A percentile compares a stretch with the other conserved stretches of the same genome.
These are phyloP conservation scores for Hyaloscypha finlandica DNA, from an alignment of 495 filamentous ascomycete species.

Conservation along the genomic window DNA sequence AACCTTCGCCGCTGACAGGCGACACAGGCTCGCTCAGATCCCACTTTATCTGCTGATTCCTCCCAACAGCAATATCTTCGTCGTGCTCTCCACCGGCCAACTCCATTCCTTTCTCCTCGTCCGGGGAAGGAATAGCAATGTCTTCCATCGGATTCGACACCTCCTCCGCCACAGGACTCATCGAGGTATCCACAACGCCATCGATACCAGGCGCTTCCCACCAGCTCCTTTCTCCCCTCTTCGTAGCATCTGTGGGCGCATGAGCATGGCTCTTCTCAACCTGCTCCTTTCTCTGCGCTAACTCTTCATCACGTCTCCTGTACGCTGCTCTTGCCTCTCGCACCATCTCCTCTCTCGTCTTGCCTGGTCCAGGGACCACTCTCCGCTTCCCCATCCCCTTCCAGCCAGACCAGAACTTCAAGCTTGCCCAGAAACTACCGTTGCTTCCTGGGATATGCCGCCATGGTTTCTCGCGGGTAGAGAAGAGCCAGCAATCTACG, in stretches of 20 bases:
- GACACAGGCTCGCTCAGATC: constrained; percentile 1
- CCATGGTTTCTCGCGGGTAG: constrained; percentile 69
- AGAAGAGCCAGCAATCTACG: constrained; percentile 68
- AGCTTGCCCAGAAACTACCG: constrained; percentile 44
- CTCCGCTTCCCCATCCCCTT: constrained; percentile 28
- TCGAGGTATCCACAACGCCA: constrained; percentile 9
- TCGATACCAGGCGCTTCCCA: constrained; percentile 25
- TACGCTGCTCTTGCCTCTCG: constrained; percentile 47
- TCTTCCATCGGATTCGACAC: constrained; percentile 26
- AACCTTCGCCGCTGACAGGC: background rate
- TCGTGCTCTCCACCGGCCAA: background rate
- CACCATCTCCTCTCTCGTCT: constrained; percentile 45
- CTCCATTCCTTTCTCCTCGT: background rate
- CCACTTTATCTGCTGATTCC: background rate
- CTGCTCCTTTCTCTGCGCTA: constrained; percentile 27
- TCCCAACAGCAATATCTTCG: background rate
- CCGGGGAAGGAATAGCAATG: background rate
- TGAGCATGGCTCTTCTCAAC: background rate
- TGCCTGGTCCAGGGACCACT: constrained; percentile 22
- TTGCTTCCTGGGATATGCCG: constrained; percentile 51
- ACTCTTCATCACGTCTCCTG: constrained; percentile 43
- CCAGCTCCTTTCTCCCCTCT: constrained; percentile 27
- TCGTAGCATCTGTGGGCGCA: background rate
- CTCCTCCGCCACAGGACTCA: constrained; percentile 32
- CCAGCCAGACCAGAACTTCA: constrained; percentile 46